Conservation (phyloP, 1,284 basidiomycete species). For the Sporisorium iseilematis-ciliati region DNA sequence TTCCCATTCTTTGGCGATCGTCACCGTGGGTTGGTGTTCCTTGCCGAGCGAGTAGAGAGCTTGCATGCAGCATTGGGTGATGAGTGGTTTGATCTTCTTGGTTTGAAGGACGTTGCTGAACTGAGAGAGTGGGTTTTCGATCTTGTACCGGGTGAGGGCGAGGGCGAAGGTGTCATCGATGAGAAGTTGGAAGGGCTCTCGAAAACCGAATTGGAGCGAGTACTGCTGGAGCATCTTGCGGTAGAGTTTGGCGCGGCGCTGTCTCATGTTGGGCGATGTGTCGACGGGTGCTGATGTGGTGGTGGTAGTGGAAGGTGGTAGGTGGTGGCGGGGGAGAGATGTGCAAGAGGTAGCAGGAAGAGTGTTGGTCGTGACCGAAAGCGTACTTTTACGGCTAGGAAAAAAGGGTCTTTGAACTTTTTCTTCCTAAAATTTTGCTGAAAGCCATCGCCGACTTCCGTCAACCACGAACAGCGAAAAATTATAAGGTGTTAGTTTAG, state of each 20-base stretch:
- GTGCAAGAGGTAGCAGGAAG: neutral
- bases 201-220: slow-evolving; percentile 63
- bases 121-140: slow-evolving; percentile 47
- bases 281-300: neutral
- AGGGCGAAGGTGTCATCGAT: slow-evolving; percentile 63
- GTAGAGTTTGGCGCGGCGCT: slow-evolving; percentile 66
- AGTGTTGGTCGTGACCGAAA: neutral
- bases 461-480: no score
- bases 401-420: neutral
- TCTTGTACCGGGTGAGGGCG: slow-evolving; percentile 56
- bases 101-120: slow-evolving; percentile 55
- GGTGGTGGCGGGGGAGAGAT: neutral
- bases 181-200: slow-evolving; percentile 66
- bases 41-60: slow-evolving; percentile 61
- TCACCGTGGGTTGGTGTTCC: slow-evolving; percentile 71
- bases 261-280: slow-evolving; percentile 55
- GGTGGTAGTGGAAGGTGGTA: neutral
- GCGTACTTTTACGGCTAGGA: no score
- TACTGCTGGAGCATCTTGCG: slow-evolving; percentile 65
- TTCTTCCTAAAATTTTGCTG: no score
- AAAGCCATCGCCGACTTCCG: no score
- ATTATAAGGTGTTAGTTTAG: no score
- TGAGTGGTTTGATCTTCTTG: slow-evolving; percentile 64
- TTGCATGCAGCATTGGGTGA: slow-evolving; percentile 68
- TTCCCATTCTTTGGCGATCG: slow-evolving; percentile 92